Evolutionary conservation across 2,329 filamentous ascomycete species (phyloP), one percentile per base, ranked within the genome.

Genomic region (Diatrype stigma): DNA sequence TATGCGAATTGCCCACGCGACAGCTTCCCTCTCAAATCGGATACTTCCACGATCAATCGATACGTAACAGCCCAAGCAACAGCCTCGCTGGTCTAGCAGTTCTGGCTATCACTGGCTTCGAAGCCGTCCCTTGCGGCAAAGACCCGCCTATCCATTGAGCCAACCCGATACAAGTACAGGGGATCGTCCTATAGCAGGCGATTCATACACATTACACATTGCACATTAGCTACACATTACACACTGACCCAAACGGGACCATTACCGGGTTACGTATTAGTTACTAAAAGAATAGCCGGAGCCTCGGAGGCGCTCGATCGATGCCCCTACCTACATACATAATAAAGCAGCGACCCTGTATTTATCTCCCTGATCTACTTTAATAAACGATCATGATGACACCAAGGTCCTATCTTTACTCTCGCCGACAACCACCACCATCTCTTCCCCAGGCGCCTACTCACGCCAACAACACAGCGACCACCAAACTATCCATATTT

Each of bases 321-420:
- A n/a, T n/a, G n/a, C 11, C 17, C n/a, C n/a, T 40, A 26, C 34
- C 34, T 5, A n/a, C n/a, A 37, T 37, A 37, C 34, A 37, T 37
- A 17, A 37, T 37, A 37, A 37, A 6, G 4, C n/a, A 37, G 34
- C n/a, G 57, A 44, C 54, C 45, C 52, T 50, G 51, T 47, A 59
- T 42, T 49, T 50, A 42, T 38, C 22, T 30, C 53, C 54, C 54
- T 7, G 34, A 37, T 37, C 34, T 46, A 34, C 35, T 44, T 44
- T 19, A 22, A 51, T 38, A 47, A 42, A 23, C 38, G 34, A 38
- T 45, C 46, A 71, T 73, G 67, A 69, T 72, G 63, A 69, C 67
- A 53, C 67, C 70, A 51, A 69, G 68, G 48, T 70, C 69, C 42
- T 70, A 69, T 62, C 65, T 73, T 54, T 67, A 68, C 48, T 63